phyloP scores from a whole-genome alignment of 2,329 filamentous ascomycete species.

The Sphaerulina populicola region DNA sequence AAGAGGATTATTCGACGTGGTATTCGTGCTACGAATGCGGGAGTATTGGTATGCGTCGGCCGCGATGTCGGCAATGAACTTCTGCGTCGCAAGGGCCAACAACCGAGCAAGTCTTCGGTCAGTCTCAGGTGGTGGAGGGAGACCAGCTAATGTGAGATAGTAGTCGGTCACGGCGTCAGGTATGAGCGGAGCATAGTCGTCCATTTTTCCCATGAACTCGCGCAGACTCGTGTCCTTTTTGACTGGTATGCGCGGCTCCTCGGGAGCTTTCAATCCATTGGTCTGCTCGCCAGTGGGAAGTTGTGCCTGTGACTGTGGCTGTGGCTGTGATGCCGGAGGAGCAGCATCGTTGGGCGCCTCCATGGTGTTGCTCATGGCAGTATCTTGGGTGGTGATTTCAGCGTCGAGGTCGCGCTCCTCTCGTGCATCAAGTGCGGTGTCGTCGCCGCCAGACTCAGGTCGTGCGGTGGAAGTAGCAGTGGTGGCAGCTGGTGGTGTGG shows the following conservation, averaged over 20 bases:
- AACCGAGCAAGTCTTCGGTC: slow-evolving; percentile 85
- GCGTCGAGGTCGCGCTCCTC: slow-evolving; percentile 32
- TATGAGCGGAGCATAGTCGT: slow-evolving; percentile 98
- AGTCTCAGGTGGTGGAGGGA: slow-evolving; percentile 84
- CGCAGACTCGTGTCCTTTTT: slow-evolving; percentile 88
- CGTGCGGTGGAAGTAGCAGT: slow-evolving; percentile 11
- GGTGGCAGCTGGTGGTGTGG: slow-evolving; percentile 2
- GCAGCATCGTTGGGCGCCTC: slow-evolving; percentile 35
- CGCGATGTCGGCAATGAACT: slow-evolving; percentile 95
- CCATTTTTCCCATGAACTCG: slow-evolving; percentile 93
- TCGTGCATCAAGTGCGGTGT: slow-evolving; percentile 33
- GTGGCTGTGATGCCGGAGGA: slow-evolving; percentile 38
- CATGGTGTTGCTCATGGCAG: slow-evolving; percentile 15
- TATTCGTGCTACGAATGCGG: slow-evolving; percentile 87
- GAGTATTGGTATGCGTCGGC: slow-evolving; percentile 97
- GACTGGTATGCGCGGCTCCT: slow-evolving; percentile 54
- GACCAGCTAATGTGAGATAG: slow-evolving; percentile 91
- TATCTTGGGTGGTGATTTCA: slow-evolving; percentile 31
- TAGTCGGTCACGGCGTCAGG: slow-evolving; percentile 96
- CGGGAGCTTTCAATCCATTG: slow-evolving; percentile 50
- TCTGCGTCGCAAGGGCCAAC: slow-evolving; percentile 93
- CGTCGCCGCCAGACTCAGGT: slow-evolving; percentile 11
- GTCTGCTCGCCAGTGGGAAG: slow-evolving; percentile 70
- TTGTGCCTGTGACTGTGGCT: not conserved
- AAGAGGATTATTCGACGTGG: slow-evolving; percentile 84